Conservation (phyloP, 768 basidiomycete genomes). For the Mycena metata region DNA sequence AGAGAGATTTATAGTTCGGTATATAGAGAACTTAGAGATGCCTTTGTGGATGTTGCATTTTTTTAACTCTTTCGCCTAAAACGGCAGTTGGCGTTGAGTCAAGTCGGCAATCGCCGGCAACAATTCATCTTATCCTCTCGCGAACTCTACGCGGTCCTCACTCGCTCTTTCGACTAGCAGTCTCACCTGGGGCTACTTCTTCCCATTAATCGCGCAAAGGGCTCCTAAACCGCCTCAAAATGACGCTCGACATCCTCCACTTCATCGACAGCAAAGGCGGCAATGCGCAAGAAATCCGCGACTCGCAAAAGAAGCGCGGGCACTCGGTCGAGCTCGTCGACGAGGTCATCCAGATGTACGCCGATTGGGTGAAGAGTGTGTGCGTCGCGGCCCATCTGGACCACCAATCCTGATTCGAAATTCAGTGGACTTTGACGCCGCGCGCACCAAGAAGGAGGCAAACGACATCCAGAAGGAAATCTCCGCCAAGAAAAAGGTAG, state of each 20-base stretch:
- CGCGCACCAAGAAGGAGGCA: conserved; percentile 81
- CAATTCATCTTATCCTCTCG: no score
- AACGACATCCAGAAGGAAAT: conserved; percentile 97
- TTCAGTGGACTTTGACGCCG: conserved; percentile 90
- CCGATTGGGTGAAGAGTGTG: conserved; percentile 95
- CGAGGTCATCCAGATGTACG: conserved; percentile 92
- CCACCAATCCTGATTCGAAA: conserved; percentile 6
- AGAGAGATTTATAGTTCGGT: no score
- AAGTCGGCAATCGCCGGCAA: no score
- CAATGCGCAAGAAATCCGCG: conserved; percentile 89
- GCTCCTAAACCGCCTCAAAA: conserved; percentile 51
- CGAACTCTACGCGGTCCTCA: no score
- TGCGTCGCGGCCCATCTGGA: conserved; percentile 18
- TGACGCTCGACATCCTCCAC: conserved; percentile 86
- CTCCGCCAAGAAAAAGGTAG: conserved; percentile 91
- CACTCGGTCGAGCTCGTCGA: conserved; percentile 95
- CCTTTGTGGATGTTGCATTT: no score
- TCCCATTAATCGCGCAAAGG: no score
- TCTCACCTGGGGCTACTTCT: no score
- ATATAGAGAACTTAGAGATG: no score
- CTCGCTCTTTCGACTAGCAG: no score
- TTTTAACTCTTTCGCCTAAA: no score
- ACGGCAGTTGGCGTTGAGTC: no score
- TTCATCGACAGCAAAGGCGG: conserved; percentile 94
- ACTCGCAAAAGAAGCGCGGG: conserved; percentile 93